Conservation (phyloP, 2,329 filamentous ascomycete genomes). For the Chaetomiaceae sp. region DNA sequence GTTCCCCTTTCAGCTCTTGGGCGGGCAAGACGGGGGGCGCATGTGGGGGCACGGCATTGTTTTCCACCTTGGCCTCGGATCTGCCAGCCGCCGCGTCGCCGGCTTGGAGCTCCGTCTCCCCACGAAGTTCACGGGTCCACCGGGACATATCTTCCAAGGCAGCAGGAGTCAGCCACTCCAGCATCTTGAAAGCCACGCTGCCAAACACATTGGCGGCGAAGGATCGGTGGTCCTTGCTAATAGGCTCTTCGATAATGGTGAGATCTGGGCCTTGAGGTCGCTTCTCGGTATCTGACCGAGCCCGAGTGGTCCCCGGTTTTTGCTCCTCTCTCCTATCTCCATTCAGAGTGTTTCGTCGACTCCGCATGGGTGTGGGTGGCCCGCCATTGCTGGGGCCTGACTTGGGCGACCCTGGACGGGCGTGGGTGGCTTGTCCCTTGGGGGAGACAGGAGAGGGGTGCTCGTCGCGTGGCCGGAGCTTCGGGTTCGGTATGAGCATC, state of each 20-base stretch:
- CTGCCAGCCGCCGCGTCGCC: background rate
- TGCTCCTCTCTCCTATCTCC: slow-evolving; percentile 7
- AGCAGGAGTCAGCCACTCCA: slow-evolving; percentile 63
- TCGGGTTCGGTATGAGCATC: slow-evolving; percentile 38
- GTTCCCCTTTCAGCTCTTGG: background rate
- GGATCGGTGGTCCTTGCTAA: slow-evolving; percentile 53
- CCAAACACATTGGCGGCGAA: slow-evolving; percentile 61
- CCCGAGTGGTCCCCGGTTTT: slow-evolving; percentile 4
- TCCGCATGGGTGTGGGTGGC: background rate
- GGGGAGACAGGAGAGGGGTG: background rate
- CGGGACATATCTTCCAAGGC: slow-evolving; percentile 47
- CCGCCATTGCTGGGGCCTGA: slow-evolving; percentile 4
- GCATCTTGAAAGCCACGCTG: slow-evolving; percentile 62
- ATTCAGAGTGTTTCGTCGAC: background rate
- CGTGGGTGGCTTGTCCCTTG: slow-evolving; percentile 21
- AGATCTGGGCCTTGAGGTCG: slow-evolving; percentile 27
- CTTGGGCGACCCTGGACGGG: slow-evolving; percentile 13
- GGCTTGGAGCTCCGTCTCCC: slow-evolving; percentile 17
- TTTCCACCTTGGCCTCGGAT: background rate
- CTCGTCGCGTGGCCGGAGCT: slow-evolving; percentile 19
- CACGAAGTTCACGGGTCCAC: slow-evolving; percentile 32
- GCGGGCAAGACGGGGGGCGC: background rate
- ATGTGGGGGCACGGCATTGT: background rate
- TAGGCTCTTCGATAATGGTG: slow-evolving; percentile 41
- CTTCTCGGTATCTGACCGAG: slow-evolving; percentile 5